phyloP scores from a whole-genome alignment of 2,329 filamentous ascomycete genomes.

The Claviceps sp. region DNA sequence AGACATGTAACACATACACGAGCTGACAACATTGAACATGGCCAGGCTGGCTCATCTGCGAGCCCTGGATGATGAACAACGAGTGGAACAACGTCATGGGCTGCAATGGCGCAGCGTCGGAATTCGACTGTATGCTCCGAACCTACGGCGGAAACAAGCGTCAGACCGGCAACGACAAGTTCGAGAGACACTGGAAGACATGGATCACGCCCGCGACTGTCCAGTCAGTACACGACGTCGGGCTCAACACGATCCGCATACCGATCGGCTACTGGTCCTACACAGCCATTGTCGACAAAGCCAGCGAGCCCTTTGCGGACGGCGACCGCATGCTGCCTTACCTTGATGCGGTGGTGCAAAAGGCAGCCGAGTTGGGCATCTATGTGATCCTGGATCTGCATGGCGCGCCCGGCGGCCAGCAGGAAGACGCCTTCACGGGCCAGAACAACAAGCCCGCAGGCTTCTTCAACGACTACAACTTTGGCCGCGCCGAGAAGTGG shows the following conservation, averaged over 20 bases:
- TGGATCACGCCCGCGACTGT: constrained; percentile 19
- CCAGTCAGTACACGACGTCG: constrained; percentile 36
- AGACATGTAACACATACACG: neutral
- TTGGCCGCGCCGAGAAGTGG: constrained; percentile 38
- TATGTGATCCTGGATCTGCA: constrained; percentile 23
- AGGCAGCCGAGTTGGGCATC: constrained; percentile 19
- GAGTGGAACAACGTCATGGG: constrained; percentile 32
- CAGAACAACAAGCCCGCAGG: constrained; percentile 22
- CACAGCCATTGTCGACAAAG: constrained; percentile 30
- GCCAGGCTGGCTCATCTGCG: constrained; percentile 25
- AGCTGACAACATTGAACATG: neutral
- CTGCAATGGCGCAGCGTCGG: constrained; percentile 27
- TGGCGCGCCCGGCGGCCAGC: constrained; percentile 34
- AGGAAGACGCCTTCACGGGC: constrained; percentile 31
- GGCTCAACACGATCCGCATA: constrained; percentile 38
- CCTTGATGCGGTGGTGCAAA: constrained; percentile 18
- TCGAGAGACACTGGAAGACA: constrained; percentile 32
- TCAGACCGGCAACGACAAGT: constrained; percentile 29
- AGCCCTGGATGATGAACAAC: constrained; percentile 35
- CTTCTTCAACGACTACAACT: constrained; percentile 44
- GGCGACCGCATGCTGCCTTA: constrained; percentile 16
- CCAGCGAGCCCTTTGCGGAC: constrained; percentile 34
- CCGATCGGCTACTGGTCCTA: constrained; percentile 42
- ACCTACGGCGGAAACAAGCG: constrained; percentile 12
- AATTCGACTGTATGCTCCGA: constrained; percentile 38